Conservation (phyloP, 495 filamentous ascomycete species). For the Aspergillus saccharolyticus region DNA sequence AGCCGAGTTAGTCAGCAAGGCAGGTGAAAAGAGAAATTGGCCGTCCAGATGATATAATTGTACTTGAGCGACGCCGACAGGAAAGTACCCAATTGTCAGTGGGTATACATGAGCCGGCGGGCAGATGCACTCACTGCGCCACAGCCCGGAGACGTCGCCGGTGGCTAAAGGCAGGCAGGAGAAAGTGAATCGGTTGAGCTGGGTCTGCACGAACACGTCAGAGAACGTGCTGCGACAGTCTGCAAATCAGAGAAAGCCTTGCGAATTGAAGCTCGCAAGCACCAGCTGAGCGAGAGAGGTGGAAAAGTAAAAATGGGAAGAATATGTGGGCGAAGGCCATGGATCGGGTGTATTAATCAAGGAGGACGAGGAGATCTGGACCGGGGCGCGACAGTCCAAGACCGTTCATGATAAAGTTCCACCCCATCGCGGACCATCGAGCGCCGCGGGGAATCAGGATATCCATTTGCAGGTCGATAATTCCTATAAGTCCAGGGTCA, state of each 20-base stretch:
- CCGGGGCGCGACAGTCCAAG: constrained; percentile 24
- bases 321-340: constrained; percentile 10
- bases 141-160: constrained; percentile 30
- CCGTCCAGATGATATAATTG: constrained; percentile 4
- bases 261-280: not conserved
- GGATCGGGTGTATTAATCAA: constrained; percentile 9
- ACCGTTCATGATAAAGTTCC: constrained; percentile 19
- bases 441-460: constrained; percentile 14
- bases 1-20: not conserved
- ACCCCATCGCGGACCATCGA: constrained; percentile 10
- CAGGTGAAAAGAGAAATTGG: constrained; percentile 8
- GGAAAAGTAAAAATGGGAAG: constrained; percentile 13
- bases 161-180: constrained; percentile 25
- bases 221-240: constrained; percentile 10
- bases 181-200: constrained; percentile 15
- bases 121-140: constrained; percentile 40
- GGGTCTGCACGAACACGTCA: constrained; percentile 30
- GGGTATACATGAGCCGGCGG: constrained; percentile 1
- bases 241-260: not conserved
- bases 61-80: constrained; percentile 3
- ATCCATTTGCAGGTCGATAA: constrained; percentile 19
- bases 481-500: constrained; percentile 17
- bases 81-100: constrained; percentile 12
- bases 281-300: constrained; percentile 14
- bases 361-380: constrained; percentile 18